Evolutionary conservation across 257 asterid genomes (phyloP).

Genomic region (Solanum corneliomulleri): DNA sequence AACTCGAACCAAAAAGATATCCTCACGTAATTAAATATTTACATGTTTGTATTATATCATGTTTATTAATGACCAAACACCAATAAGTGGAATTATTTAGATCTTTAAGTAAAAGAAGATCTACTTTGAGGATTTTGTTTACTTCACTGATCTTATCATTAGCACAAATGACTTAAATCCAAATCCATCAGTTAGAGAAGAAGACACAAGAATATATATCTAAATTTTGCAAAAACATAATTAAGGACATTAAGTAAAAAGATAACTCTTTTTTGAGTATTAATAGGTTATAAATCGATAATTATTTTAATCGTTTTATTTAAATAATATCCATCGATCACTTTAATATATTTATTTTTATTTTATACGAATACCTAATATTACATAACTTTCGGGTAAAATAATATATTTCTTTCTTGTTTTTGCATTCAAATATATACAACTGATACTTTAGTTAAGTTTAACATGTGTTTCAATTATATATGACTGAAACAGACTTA

Average conservation of each 20-base stretch:
- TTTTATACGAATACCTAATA: background rate
- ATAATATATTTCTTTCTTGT: background rate
- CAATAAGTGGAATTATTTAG: background rate
- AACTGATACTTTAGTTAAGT: background rate
- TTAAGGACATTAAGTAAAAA: background rate
- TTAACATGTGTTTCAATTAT: background rate
- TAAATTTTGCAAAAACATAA: background rate
- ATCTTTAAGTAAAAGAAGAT: background rate
- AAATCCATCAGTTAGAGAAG: background rate
- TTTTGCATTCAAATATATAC: background rate
- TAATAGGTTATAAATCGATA: background rate
- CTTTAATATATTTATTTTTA: no score
- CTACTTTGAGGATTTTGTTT: background rate
- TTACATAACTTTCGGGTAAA: background rate
- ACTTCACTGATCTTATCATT: background rate
- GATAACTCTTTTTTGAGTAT: background rate
- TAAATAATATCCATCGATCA: background rate
- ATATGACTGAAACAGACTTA: background rate
- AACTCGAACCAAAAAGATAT: no score
- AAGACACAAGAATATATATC: background rate
- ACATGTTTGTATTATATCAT: background rate
- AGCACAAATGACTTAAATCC: background rate
- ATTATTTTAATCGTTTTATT: background rate
- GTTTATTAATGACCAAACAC: background rate
- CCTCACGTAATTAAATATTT: no score